Base-by-base conservation (phyloP, 2,329 filamentous ascomycete species). In the Neurospora sp. region DNA sequence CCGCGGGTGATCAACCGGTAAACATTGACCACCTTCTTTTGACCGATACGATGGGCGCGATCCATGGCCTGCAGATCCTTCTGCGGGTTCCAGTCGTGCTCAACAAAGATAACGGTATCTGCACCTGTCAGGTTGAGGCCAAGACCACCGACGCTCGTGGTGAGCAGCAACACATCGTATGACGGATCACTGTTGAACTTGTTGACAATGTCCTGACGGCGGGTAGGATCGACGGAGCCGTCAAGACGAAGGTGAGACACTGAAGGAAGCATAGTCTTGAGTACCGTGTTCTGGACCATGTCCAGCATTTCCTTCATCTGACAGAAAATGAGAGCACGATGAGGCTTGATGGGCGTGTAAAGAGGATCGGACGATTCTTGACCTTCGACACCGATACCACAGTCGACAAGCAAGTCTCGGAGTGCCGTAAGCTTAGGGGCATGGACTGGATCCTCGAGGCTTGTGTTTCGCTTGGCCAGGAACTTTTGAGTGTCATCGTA, bases 291-390 rank as follows among this genome's bases (percentile, higher is more conserved):
- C 78, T 98, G 94, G 2, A 99, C 96, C 88, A 99, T 98, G 80
- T 99, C 96, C 33, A 99, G 86, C 96, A 99, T 99, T 80, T 99
- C 96, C 82, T 99, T 99, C 93, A 99, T 97, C 79, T 99, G 96
- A 77, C 96, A 99, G 85, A 99, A 99, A 74, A 99, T 91, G 37
- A 99, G 87, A 0, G 96, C 96, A 65, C 96, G 92, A 78, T 99
- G 96, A 38, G 95, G 96, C 72, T 96, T 97, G 79, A 99, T 96
- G 52, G 94, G 96, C 79, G 92, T 86, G 76, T 89, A 89, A 17
- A 89, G 81, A 2, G 87, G 86, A 71, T 89, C 87, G 68, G 83
- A 87, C 1, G 82, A 80, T 68, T 87, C 86, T n/a, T 82, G 82
- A 17, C 88, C 87, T 72, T 93, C 89, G 46, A 91, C 86, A 39